These are phyloP conservation scores for Penicilliopsis zonata DNA, from an alignment of 495 filamentous ascomycete species.

Conservation along the genomic window DNA sequence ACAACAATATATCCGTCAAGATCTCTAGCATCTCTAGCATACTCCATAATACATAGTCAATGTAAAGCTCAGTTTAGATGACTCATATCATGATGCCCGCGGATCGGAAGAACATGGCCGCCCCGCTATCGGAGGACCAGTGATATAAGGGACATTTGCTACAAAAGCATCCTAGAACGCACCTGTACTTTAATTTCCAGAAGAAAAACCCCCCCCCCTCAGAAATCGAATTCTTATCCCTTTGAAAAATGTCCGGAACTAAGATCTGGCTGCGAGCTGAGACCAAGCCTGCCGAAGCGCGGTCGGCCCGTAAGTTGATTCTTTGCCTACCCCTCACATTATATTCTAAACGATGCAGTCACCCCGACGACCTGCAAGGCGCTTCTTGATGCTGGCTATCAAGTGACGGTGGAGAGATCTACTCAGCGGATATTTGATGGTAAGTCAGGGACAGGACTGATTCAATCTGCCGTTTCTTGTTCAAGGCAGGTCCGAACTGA, in stretches of 20 bases:
- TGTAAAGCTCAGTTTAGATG: no score
- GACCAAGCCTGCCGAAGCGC: conserved; percentile 37
- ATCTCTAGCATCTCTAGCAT: no score
- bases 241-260: conserved; percentile 23
- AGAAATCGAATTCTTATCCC: background rate
- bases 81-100: no score
- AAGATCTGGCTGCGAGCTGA: conserved; percentile 39
- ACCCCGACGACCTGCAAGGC: conserved; percentile 64
- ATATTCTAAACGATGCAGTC: no score
- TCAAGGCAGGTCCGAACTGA: background rate
- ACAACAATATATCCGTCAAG: no score
- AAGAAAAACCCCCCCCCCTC: no score
- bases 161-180: no score
- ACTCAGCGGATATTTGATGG: conserved; percentile 78
- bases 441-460: no score
- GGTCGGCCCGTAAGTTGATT: conserved; percentile 30
- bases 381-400: conserved; percentile 74
- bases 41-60: no score
- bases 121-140: conserved; percentile 2
- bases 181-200: no score
- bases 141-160: background rate
- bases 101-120: background rate
- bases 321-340: background rate
- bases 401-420: conserved; percentile 70
- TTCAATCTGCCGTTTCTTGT: background rate